Evolutionary conservation across 345 rosid species (phyloP), one percentile per base, ranked within the genome.

Genomic region (Citrus sp.): DNA sequence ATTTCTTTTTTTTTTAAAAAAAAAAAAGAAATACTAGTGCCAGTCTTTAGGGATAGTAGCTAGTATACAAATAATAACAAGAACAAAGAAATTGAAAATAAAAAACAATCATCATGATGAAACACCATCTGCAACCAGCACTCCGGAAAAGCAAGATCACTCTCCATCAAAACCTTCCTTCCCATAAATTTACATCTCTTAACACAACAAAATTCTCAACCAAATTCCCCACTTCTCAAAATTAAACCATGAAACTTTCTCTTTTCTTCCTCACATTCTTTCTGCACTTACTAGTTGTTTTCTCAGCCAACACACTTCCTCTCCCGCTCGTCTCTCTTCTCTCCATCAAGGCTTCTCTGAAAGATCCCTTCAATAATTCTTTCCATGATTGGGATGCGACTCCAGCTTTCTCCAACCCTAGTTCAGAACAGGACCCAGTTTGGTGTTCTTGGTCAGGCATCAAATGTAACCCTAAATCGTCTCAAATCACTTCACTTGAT

Each of bases 361-460:
- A 75, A 27, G 91, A 83, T 80, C 92, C 97, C 62, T 77, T 72
- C 70, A 80, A 85, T 35, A 80, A 85, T 38, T 85, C 92, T 16
- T 89, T 97, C 82, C 82, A 76, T 21, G 98, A 90, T 77, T 97
- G 99, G 99, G 86, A 88, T 64, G 84, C 84, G 1, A 51, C 74
- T 0, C 83, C 82, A 0, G 18, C 75, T 40, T 56, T 83, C 75
- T 76, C 94, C 77, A 76, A 81, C 22, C 80, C 87, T 4, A 60
- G 62, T 72, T 72, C 28, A 56, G 84, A 85, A 25, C 6, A 19
- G 2, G 82, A 74, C 37, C 85, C 88, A 2, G 83, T 82, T 78
- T 92, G 98, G 98, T 94, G 99, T 75, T 85, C 94, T 12, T 97
- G 99, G 99, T 89, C 97, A 0, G 98, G 98, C 13, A 69, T 97